Percentiles rank a stretch among this genome's conserved stretches.
Conservation (phyloP, 1,284 basidiomycete genomes). For the Tilletia horrida region DNA sequence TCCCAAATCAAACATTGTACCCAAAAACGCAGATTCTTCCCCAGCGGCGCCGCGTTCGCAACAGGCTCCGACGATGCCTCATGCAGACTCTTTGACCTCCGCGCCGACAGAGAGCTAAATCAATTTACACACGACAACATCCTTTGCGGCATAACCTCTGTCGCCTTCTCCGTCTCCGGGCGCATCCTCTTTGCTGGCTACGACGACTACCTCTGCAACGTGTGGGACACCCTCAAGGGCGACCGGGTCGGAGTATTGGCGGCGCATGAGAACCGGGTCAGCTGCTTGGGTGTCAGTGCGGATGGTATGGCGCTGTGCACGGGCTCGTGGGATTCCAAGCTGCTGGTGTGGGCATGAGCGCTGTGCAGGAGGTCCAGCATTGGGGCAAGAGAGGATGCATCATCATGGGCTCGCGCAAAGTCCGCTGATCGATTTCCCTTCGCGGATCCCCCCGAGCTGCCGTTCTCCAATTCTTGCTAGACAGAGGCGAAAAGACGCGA, state of each 20-base stretch:
- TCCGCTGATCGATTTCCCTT: no score
- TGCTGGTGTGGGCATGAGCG: slow-evolving; percentile 55
- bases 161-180: slow-evolving; percentile 94
- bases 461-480: no score
- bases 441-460: no score
- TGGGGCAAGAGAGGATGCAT: no score
- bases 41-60: slow-evolving; percentile 96
- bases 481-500: no score
- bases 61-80: slow-evolving; percentile 98
- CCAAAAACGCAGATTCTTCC: slow-evolving; percentile 94
- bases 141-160: slow-evolving; percentile 95
- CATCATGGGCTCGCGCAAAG: no score
- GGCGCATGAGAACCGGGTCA: slow-evolving; percentile 95
- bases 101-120: slow-evolving; percentile 93
- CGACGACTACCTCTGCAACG: slow-evolving; percentile 99
- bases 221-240: slow-evolving; percentile 98
- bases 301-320: slow-evolving; percentile 98
- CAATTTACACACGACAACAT: slow-evolving; percentile 97
- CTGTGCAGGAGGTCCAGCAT: no score
- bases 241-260: slow-evolving; percentile 94
- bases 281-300: slow-evolving; percentile 88
- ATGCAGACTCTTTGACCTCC: slow-evolving; percentile 94
- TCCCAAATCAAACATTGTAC: no score
- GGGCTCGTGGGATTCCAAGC: slow-evolving; percentile 97
- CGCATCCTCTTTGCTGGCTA: slow-evolving; percentile 97